These are phyloP conservation scores for Logfia minima DNA, from an alignment of 129 eudicot genomes.

Conservation along the genomic window DNA sequence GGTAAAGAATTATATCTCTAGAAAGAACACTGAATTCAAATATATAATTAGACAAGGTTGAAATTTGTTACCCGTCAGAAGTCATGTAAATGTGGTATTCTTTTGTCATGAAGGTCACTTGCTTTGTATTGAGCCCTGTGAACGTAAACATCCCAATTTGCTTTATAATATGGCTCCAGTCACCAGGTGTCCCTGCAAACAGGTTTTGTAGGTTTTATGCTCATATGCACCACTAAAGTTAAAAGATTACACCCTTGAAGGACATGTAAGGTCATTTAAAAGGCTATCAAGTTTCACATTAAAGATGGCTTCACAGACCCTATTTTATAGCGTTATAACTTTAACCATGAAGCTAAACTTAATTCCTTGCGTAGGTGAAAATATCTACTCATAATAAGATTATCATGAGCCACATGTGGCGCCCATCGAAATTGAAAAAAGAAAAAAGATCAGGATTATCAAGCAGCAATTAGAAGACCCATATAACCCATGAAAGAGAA, in stretches of 20 bases:
- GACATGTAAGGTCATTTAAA: not conserved
- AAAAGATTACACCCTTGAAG: not conserved
- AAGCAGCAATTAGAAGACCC: not conserved
- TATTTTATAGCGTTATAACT: not conserved
- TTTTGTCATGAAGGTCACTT: slow-evolving; percentile 85
- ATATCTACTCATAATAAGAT: not conserved
- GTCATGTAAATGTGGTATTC: slow-evolving; percentile 96
- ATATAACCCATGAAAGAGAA: not conserved
- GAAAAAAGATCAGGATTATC: not conserved
- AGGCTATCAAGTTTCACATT: not conserved
- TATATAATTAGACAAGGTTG: not conserved
- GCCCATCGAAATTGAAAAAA: not conserved
- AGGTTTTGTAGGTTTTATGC: not conserved
- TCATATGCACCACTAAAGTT: not conserved
- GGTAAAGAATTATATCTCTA: not conserved
- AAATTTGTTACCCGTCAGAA: slow-evolving; percentile 73
- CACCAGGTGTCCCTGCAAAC: slow-evolving; percentile 88
- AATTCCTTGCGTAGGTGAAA: not conserved
- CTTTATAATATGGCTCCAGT: slow-evolving; percentile 96
- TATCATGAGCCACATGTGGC: not conserved
- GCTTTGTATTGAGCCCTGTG: slow-evolving; percentile 79
- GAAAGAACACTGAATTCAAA: not conserved
- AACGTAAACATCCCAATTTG: slow-evolving; percentile 98
- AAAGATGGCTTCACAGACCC: not conserved
- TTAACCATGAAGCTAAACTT: not conserved